Evolutionary conservation across 2,329 filamentous ascomycete genomes (phyloP).

Genomic region (Aspergillus fischeri): DNA sequence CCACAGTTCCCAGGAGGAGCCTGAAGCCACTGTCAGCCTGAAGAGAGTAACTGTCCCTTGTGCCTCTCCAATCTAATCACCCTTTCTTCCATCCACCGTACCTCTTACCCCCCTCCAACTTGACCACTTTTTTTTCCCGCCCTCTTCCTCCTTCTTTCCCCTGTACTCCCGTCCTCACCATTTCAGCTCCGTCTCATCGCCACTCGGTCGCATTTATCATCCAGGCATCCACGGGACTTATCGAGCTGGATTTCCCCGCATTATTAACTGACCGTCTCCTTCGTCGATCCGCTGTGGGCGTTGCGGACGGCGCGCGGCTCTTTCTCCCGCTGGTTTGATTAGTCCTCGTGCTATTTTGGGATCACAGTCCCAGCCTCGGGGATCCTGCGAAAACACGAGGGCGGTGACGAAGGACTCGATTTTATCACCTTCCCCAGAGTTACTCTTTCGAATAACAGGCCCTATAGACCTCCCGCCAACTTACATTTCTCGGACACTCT

Average conservation of each 20-base stretch:
- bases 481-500: slow-evolving; percentile 2
- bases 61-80: background rate
- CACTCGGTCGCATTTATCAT: slow-evolving; percentile 5
- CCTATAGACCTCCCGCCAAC: slow-evolving; percentile 1
- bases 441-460: background rate
- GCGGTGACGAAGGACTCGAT: slow-evolving; percentile 28
- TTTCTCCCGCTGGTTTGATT: slow-evolving; percentile 15
- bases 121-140: slow-evolving; percentile 7
- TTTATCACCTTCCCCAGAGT: slow-evolving; percentile 1
- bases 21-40: background rate
- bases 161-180: slow-evolving; percentile 2
- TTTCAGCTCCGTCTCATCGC: slow-evolving; percentile 1
- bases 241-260: background rate
- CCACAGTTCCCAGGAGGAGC: background rate
- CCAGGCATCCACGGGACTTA: background rate
- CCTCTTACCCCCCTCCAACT: slow-evolving; percentile 1
- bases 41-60: background rate
- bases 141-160: background rate
- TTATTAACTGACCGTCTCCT: background rate
- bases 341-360: slow-evolving; percentile 27
- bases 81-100: slow-evolving; percentile 3
- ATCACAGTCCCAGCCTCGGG: slow-evolving; percentile 25
- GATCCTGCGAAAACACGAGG: slow-evolving; percentile 25
- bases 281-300: background rate
- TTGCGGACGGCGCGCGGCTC: slow-evolving; percentile 16